Conservation (phyloP, 805 yeast genomes). For the Candida suzukii region DNA sequence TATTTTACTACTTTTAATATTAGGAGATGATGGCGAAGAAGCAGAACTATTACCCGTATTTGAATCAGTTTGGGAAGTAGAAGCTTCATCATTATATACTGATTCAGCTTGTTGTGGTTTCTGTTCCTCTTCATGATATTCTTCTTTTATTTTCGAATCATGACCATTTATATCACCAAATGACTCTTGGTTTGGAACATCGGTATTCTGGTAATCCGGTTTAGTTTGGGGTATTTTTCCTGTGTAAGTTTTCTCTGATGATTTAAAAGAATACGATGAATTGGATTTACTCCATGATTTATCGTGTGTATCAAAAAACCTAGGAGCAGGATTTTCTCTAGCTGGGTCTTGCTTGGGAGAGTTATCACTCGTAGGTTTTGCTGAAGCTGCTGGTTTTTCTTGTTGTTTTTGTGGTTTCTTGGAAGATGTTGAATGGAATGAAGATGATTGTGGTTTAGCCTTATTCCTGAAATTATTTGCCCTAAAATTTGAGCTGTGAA, state of each 20-base stretch:
- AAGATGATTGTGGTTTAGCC: too few species aligned
- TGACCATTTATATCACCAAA: too few species aligned
- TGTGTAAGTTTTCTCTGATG: slow-evolving; percentile 20
- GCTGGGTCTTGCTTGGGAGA: background rate
- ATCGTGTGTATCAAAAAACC: slow-evolving; percentile 15
- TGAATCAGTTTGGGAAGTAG: background rate
- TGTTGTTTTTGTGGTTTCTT: slow-evolving; percentile 2
- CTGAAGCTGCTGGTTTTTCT: background rate
- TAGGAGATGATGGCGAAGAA: background rate
- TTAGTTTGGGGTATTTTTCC: slow-evolving; percentile 11
- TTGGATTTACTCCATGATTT: slow-evolving; percentile 18
- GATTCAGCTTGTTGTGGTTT: too few species aligned
- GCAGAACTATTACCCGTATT: background rate
- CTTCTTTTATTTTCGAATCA: too few species aligned
- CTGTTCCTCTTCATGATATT: too few species aligned
- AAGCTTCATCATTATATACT: background rate
- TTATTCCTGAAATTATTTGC: too few species aligned
- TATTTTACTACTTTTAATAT: background rate
- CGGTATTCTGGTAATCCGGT: background rate
- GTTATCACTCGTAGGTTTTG: background rate
- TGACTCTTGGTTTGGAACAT: too few species aligned
- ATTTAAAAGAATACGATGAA: slow-evolving; percentile 20
- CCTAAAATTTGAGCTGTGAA: too few species aligned
- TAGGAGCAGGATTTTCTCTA: slow-evolving; percentile 10
- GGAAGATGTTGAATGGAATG: too few species aligned